phyloP scores from a whole-genome alignment of 2,329 filamentous ascomycete genomes.

The Cercospora sojina region DNA sequence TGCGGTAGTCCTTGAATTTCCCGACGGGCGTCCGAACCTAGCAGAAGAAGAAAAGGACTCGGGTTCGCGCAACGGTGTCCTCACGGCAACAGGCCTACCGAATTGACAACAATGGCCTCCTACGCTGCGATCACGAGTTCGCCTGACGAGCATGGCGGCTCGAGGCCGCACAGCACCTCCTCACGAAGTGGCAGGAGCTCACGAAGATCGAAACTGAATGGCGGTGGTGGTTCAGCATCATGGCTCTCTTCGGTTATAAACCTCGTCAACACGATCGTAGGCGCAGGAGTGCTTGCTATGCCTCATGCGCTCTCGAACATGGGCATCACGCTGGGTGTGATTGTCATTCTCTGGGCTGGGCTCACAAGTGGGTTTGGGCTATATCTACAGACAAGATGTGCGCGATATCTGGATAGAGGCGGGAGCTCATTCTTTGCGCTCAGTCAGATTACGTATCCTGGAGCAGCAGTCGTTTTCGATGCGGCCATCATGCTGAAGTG shows the following conservation, averaged over 20 bases:
- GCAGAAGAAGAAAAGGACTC: background rate
- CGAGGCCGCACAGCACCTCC: constrained; percentile 44
- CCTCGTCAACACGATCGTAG: constrained; percentile 93
- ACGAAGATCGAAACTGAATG: constrained; percentile 67
- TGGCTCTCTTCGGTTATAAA: constrained; percentile 93
- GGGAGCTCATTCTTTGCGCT: constrained; percentile 92
- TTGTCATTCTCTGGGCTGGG: constrained; percentile 89
- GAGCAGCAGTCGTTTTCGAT: constrained; percentile 92
- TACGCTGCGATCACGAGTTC: constrained; percentile 48
- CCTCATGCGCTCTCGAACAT: constrained; percentile 94
- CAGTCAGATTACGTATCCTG: constrained; percentile 94
- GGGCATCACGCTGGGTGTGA: constrained; percentile 79
- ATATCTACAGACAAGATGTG: constrained; percentile 90
- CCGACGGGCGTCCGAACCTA: constrained; percentile 1
- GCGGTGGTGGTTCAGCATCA: constrained; percentile 71
- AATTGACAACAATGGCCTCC: constrained; percentile 43
- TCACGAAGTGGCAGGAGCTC: constrained; percentile 53
- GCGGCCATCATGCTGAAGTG: constrained; percentile 95
- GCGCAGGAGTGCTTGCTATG: constrained; percentile 91
- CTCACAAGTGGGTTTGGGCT: constrained; percentile 86
- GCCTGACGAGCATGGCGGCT: constrained; percentile 40
- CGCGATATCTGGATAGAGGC: constrained; percentile 87
- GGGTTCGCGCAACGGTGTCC: background rate
- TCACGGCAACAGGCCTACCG: background rate
- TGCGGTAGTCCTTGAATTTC: constrained; percentile 12